Evolutionary conservation across 148 eudicot genomes (phyloP).

Genomic region (Persicaria maculosa): DNA sequence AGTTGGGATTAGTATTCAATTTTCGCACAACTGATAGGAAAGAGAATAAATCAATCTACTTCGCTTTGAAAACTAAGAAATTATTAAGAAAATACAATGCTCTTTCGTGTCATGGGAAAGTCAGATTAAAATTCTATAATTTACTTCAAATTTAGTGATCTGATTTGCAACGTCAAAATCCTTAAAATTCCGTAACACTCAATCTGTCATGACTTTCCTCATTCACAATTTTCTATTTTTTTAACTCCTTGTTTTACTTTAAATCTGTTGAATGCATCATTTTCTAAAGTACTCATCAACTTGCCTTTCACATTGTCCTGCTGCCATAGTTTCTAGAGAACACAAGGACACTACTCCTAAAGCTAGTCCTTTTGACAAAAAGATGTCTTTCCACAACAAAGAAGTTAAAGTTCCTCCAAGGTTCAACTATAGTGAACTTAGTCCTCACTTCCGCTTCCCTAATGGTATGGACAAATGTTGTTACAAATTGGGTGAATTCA

Average conservation of each 20-base stretch:
- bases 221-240: background rate
- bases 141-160: no score
- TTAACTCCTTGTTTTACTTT: background rate
- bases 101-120: no score
- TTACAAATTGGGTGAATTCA: no score
- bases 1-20: no score
- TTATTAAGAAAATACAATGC: no score
- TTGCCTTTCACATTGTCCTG: background rate
- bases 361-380: conserved; percentile 16
- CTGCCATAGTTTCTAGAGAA: conserved; percentile 21
- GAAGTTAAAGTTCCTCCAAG: conserved; percentile 25
- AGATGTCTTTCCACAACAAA: conserved; percentile 25
- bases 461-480: conserved; percentile 22
- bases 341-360: conserved; percentile 31
- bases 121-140: no score
- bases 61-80: no score
- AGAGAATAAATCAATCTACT: no score
- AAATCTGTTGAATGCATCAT: background rate
- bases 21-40: no score
- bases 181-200: background rate
- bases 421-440: conserved; percentile 22
- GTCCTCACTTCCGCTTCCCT: conserved; percentile 31
- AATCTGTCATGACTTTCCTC: background rate
- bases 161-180: no score
- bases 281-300: background rate